These are phyloP conservation scores for Termitomyces sp. DNA, from an alignment of 768 basidiomycete genomes.

Conservation along the genomic window DNA sequence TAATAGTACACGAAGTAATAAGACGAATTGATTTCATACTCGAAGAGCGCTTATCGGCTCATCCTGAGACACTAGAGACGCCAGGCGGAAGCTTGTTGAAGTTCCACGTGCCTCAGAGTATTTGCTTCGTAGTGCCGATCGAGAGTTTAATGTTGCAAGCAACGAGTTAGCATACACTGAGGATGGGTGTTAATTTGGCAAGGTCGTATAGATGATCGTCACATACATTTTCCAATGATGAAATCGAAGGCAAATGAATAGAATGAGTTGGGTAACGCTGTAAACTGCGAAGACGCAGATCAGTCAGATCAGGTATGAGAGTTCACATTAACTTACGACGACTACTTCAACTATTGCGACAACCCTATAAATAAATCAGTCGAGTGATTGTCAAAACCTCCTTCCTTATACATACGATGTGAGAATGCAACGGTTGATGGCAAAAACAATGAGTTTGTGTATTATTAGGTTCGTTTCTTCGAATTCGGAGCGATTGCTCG, in stretches of 20 bases:
- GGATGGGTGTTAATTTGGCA: not conserved
- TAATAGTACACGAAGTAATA: not conserved
- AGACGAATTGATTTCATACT: constrained; percentile 5
- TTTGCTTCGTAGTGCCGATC: constrained; percentile 29
- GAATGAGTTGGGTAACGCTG: constrained; percentile 39
- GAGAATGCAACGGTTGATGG: constrained; percentile 50
- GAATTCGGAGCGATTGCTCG: constrained; percentile 39
- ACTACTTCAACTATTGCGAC: constrained; percentile 39
- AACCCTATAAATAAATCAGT: constrained; percentile 26
- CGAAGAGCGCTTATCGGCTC: constrained; percentile 20
- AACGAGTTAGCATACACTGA: constrained; percentile 48
- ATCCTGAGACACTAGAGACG: constrained; percentile 24
- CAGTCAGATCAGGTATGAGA: not conserved
- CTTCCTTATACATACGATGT: constrained; percentile 41
- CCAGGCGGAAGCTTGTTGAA: constrained; percentile 35
- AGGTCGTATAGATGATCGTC: not conserved
- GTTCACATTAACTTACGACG: constrained; percentile 23
- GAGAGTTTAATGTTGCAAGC: constrained; percentile 44
- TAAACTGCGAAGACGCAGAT: constrained; percentile 29
- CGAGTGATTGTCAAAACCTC: not conserved
- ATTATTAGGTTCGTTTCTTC: constrained; percentile 43
- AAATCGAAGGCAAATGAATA: constrained; percentile 52
- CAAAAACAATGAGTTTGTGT: constrained; percentile 44
- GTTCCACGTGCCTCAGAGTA: constrained; percentile 23
- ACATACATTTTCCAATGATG: constrained; percentile 46